Conservation (phyloP, 306 rosid species). For the Casuarina glauca region DNA sequence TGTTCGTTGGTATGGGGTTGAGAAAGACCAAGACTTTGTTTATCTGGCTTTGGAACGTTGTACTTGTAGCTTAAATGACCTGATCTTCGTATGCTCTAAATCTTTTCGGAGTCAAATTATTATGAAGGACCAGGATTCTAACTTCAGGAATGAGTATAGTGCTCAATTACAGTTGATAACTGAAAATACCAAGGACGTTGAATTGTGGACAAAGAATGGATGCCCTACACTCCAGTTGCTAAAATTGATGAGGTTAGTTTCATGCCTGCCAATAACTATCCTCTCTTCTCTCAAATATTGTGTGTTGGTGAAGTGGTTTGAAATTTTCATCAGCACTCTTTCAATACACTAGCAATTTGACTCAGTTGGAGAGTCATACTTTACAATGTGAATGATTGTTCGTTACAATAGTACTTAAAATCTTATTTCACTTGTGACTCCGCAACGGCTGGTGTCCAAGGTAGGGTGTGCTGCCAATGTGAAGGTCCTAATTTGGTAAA, state of each 20-base stretch:
- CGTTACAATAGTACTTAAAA: background rate
- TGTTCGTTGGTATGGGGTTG: slow-evolving; percentile 86
- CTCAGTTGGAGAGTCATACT: background rate
- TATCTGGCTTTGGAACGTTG: slow-evolving; percentile 83
- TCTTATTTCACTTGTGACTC: background rate
- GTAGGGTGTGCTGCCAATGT: background rate
- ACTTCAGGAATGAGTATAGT: slow-evolving; percentile 28
- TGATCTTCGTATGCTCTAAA: slow-evolving; percentile 45
- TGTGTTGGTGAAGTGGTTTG: background rate
- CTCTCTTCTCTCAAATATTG: background rate
- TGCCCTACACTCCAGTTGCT: slow-evolving; percentile 49
- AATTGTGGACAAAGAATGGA: slow-evolving; percentile 55
- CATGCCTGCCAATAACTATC: background rate
- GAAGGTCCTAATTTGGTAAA: background rate
- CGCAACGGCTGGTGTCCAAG: background rate
- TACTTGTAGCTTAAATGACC: slow-evolving; percentile 64
- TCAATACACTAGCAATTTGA: background rate
- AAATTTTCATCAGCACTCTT: background rate
- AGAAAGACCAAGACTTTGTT: slow-evolving; percentile 75
- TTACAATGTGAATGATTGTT: background rate
- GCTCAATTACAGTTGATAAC: slow-evolving; percentile 37
- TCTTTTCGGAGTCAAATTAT: slow-evolving; percentile 13
- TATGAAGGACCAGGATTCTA: slow-evolving; percentile 31
- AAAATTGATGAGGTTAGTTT: slow-evolving; percentile 75
- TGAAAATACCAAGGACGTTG: slow-evolving; percentile 32